Base-by-base conservation (phyloP, 805 yeast genomes). In the Ogataea pini region DNA sequence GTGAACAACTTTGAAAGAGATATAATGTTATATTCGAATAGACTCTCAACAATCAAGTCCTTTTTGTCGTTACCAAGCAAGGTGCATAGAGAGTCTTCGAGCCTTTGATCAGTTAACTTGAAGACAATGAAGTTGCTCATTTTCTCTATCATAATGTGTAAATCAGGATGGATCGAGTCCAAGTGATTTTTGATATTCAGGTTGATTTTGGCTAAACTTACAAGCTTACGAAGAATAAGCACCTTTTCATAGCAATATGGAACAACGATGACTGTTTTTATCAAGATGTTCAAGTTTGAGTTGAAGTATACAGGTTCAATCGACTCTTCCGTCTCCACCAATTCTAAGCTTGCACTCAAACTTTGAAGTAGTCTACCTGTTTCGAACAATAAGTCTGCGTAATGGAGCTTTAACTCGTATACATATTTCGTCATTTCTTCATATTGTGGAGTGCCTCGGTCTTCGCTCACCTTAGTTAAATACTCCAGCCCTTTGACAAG, bases 21-120 rank as follows among this genome's bases (percentile, higher is more conserved):
- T 4, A 61, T 42, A 6, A 66, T 42, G 41, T 64, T 58, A 33
- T 45, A 47, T 39, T 59, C 63, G 12, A 60, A n/a, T 13, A 61
- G 5, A 28, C 52, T 53, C 22, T 37, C 32, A 24, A 37, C 17
- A 9, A 32, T 27, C 6, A 9, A 3, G 14, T 33, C 40, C 4
- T 5, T 14, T 8, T 2, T 12, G 3, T 24, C 17, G 4, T 17
- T 19, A 3, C 18, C 25, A 18, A 34, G 10, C 5, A 34, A 13
- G 10, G 16, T 3, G 5, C 4, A 8, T 8, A 42, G 29, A 7
- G 46, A 24, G 7, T 25, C 13, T 6, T 18, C n/a, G 14, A 42
- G 32, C 14, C 6, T 18, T 9, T 7, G 2, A 6, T 24, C 22
- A 17, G 4, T 24, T 12, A 42, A 24, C 33, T 18, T 19, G 40